Conservation (phyloP, 805 yeast species). For the Candida mattraensis region DNA sequence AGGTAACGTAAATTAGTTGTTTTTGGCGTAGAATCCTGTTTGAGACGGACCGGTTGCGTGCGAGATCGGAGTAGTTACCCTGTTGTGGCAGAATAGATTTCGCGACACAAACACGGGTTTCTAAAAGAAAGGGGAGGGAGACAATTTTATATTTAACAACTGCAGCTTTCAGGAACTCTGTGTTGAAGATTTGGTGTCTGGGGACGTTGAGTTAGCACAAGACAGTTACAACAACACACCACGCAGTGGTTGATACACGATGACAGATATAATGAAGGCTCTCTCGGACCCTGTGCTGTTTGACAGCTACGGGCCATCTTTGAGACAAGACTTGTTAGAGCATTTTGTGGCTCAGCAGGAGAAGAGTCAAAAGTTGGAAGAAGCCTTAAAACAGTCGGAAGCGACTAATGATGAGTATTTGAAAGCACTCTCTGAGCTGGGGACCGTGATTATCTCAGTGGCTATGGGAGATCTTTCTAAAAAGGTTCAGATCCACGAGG, state of each 20-base stretch:
- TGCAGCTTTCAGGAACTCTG: too few species aligned
- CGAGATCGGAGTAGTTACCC: too few species aligned
- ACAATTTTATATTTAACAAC: too few species aligned
- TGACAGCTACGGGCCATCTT: constrained; percentile 17
- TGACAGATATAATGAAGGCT: constrained; percentile 19
- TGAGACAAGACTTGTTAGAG: constrained; percentile 21
- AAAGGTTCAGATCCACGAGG: constrained; percentile 71
- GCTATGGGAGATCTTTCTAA: constrained; percentile 87
- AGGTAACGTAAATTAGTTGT: too few species aligned
- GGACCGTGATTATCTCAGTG: constrained; percentile 83
- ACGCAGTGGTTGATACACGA: not conserved
- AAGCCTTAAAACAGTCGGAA: constrained; percentile 19
- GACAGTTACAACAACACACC: too few species aligned
- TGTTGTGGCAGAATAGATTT: too few species aligned
- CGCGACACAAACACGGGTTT: too few species aligned
- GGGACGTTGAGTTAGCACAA: too few species aligned
- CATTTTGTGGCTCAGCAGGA: constrained; percentile 12
- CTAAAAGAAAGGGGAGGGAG: too few species aligned
- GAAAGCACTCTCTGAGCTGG: constrained; percentile 73
- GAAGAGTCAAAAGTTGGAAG: constrained; percentile 18
- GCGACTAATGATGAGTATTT: constrained; percentile 68
- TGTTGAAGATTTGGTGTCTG: too few species aligned
- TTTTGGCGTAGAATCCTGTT: too few species aligned
- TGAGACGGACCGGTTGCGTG: too few species aligned
- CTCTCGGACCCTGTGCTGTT: constrained; percentile 26